Conservation (phyloP, 2,329 filamentous ascomycete genomes). For the Colletotrichum sp. region DNA sequence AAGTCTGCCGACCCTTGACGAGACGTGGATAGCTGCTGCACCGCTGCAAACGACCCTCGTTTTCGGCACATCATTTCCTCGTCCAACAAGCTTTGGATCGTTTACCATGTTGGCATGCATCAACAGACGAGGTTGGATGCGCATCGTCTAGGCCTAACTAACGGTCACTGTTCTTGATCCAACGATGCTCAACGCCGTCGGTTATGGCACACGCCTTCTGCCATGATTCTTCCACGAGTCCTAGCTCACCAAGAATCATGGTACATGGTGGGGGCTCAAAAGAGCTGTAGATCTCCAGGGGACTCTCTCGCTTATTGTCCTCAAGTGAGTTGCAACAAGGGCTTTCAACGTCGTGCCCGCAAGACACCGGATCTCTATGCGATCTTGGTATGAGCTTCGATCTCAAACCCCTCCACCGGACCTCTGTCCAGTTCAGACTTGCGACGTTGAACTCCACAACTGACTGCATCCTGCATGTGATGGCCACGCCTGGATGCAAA, state of each 20-base stretch:
- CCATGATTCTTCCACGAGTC: not conserved
- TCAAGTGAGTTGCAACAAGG: not conserved
- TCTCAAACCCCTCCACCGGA: not conserved
- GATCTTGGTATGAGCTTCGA: not conserved
- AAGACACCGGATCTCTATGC: not conserved
- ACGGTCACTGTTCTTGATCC: not conserved
- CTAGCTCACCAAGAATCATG: not conserved
- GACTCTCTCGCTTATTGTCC: not conserved
- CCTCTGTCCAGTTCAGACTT: not conserved
- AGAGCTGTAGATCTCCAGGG: not conserved
- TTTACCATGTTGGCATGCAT: not conserved
- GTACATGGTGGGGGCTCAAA: constrained; percentile 2
- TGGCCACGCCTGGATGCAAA: not conserved
- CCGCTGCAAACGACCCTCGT: not conserved
- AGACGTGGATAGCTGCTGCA: not conserved
- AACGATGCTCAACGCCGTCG: not conserved
- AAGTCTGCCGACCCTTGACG: not conserved
- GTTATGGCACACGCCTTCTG: not conserved
- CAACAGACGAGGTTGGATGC: not conserved
- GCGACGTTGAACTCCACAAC: not conserved
- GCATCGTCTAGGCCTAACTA: not conserved
- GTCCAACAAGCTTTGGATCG: not conserved
- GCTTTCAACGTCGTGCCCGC: not conserved
- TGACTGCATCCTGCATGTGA: not conserved
- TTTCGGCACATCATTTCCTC: not conserved